Percentiles rank a stretch among this genome's conserved stretches.
Conservation (phyloP, 192 early-diverging fungal genomes). For the Rhizophlyctis rosea region DNA sequence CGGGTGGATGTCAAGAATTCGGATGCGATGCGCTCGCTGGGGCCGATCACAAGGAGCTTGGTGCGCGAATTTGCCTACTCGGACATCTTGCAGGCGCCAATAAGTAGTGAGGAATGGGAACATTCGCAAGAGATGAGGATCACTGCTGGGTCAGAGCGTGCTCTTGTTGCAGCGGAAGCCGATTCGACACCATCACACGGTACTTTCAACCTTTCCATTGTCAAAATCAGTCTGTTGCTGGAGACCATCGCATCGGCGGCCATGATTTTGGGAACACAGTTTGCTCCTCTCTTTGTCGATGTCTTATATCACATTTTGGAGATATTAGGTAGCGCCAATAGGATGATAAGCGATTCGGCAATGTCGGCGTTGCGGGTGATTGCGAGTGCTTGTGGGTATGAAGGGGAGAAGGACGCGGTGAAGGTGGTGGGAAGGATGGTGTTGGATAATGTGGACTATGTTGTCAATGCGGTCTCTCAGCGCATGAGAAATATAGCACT, state of each 20-base stretch:
- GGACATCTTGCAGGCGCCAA: slow-evolving; percentile 7
- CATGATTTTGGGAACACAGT: slow-evolving; percentile 11
- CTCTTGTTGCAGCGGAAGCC: not conserved
- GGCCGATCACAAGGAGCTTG: slow-evolving; percentile 8
- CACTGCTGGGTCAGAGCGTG: not conserved
- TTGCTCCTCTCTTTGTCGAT: slow-evolving; percentile 32
- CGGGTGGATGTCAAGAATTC: not conserved
- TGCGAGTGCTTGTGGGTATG: not conserved
- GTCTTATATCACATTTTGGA: slow-evolving; percentile 35
- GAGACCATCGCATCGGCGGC: slow-evolving; percentile 21
- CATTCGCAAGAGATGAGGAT: not conserved
- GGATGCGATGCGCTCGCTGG: not conserved
- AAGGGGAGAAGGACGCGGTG: not conserved
- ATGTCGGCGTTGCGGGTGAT: slow-evolving; percentile 6
- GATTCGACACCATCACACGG: not conserved
- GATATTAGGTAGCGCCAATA: slow-evolving; percentile 32
- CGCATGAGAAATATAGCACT: slow-evolving; percentile 25
- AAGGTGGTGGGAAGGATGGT: slow-evolving; percentile 17
- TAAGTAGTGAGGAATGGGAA: slow-evolving; percentile 7
- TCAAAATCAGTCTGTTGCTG: slow-evolving; percentile 26
- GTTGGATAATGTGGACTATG: slow-evolving; percentile 37
- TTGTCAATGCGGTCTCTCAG: slow-evolving; percentile 32
- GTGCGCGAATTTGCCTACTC: slow-evolving; percentile 14
- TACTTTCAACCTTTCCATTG: slow-evolving; percentile 23
- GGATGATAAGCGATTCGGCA: slow-evolving; percentile 23